Base-by-base conservation (phyloP, 2,329 filamentous ascomycete genomes). In the Tolypocladium inflatum region DNA sequence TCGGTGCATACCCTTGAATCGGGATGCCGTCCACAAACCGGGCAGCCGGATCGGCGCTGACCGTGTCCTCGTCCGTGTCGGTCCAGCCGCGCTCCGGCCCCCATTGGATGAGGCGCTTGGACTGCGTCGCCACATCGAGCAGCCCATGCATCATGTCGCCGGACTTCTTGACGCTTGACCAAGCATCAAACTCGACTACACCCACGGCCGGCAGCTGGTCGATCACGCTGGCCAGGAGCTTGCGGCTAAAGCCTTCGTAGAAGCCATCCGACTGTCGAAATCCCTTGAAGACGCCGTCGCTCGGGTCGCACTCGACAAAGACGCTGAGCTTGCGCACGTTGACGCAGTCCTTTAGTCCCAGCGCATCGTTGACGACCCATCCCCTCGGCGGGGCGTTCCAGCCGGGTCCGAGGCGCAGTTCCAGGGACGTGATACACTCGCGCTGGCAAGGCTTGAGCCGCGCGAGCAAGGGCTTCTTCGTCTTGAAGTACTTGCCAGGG, bases 291-390 rank as follows among this genome's bases (percentile, higher is more conserved):
- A 84, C 74, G 35, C 77, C 78, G 63, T 87, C 80, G 56, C 84
- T 88, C 0, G 89, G 88, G 65, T 92, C 89, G 62, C 81, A 82
- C 69, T 91, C 84, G 30, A 91, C 82, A 66, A 89, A 89, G 13
- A 92, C 80, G 33, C 79, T 82, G 54, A 92, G 69, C 17, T 75
- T 76, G 37, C 80, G 77, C 23, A 88, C 80, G 54, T 78, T 82
- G 58, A 72, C 71, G 68, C 85, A 88, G 55, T 89, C 84, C 1
- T 68, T 63, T 8, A 92, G 76, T 0, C 88, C 87, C 1, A 91
- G 76, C 1, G 79, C 78, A 5, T 79, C 73, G 62, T 85, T 86
- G 15, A 90, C 84, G 1, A 84, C 82, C 86, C 89, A 91, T 55
- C 85, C 83, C 39, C 77, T 77, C 1, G 89, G 89, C 17, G 89